Conservation (phyloP, 129 eudicot species). For the Flaveria robusta region DNA sequence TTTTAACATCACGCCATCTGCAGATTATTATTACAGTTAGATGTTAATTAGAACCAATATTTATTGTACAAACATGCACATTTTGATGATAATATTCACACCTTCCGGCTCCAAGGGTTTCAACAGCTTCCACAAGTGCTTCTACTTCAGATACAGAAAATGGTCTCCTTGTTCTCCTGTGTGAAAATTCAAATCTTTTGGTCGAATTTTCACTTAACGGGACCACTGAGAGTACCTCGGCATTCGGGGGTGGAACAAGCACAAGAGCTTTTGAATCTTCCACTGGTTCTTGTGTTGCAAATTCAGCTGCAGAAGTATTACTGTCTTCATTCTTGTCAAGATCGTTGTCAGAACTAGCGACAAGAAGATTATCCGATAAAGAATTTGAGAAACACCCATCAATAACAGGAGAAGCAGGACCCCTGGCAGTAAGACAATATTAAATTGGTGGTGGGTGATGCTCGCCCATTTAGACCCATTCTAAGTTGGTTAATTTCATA, state of each 20-base stretch:
- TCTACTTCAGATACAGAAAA: constrained; percentile 98
- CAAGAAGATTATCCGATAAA: constrained; percentile 30
- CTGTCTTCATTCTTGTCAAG: constrained; percentile 34
- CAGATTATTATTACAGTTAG: constrained; percentile 23
- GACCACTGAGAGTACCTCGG: constrained; percentile 51
- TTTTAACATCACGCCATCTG: constrained; percentile 99
- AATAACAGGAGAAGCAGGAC: constrained; percentile 39
- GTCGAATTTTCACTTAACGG: constrained; percentile 53
- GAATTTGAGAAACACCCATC: constrained; percentile 37
- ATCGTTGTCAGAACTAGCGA: constrained; percentile 40
- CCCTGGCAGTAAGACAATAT: constrained; percentile 37
- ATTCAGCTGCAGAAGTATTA: constrained; percentile 38
- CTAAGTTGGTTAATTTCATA: too few species aligned
- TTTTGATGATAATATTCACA: constrained; percentile 19
- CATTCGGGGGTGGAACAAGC: constrained; percentile 42
- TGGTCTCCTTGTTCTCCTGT: constrained; percentile 72
- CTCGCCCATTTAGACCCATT: too few species aligned
- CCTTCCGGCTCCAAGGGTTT: constrained; percentile 99
- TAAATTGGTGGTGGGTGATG: background rate
- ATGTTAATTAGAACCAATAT: background rate
- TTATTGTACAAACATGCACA: background rate
- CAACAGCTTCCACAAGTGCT: constrained; percentile 96
- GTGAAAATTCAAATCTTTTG: constrained; percentile 64
- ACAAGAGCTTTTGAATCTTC: constrained; percentile 68
- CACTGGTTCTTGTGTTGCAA: constrained; percentile 30